These are phyloP conservation scores for Cordyceps cicadae DNA, from an alignment of 2,329 filamentous ascomycete genomes.

Conservation along the genomic window DNA sequence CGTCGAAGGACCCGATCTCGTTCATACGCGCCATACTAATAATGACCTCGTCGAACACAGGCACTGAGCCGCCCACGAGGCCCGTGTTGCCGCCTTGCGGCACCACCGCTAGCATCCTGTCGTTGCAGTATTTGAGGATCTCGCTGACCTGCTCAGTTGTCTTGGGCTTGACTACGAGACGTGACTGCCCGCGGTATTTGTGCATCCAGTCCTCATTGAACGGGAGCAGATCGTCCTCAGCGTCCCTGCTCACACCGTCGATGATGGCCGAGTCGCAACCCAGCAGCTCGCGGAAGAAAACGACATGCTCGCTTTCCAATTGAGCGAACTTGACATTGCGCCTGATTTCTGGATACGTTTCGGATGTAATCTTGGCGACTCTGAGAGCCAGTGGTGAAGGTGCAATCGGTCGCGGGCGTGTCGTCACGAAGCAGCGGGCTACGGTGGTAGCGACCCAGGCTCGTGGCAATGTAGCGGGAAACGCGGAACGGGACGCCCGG, in stretches of 20 bases:
- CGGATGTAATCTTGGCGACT: conserved; percentile 63
- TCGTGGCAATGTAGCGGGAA: not conserved
- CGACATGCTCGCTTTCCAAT: conserved; percentile 71
- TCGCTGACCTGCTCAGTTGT: conserved; percentile 83
- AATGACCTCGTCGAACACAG: conserved; percentile 97
- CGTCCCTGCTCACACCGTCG: conserved; percentile 67
- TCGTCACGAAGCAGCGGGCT: conserved; percentile 22
- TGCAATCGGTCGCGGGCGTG: conserved; percentile 21
- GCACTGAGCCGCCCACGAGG: conserved; percentile 87
- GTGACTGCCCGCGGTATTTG: conserved; percentile 88
- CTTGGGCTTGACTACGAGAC: conserved; percentile 77
- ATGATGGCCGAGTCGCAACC: conserved; percentile 72
- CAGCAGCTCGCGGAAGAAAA: conserved; percentile 73
- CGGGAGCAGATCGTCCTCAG: conserved; percentile 70
- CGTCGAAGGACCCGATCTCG: conserved; percentile 82
- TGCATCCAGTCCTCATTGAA: conserved; percentile 99
- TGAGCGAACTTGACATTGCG: conserved; percentile 67
- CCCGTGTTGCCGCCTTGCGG: conserved; percentile 97
- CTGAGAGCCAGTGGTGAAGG: conserved; percentile 16
- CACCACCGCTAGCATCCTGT: conserved; percentile 83
- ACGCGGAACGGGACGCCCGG: conserved; percentile 3
- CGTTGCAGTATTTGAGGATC: conserved; percentile 91
- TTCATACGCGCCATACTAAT: conserved; percentile 89
- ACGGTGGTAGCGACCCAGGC: not conserved
- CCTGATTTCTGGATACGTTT: conserved; percentile 76